A percentile compares a stretch with the other conserved stretches of the same genome.
Conservation (phyloP, 495 filamentous ascomycete genomes). For the Aspergillus conjunctus region DNA sequence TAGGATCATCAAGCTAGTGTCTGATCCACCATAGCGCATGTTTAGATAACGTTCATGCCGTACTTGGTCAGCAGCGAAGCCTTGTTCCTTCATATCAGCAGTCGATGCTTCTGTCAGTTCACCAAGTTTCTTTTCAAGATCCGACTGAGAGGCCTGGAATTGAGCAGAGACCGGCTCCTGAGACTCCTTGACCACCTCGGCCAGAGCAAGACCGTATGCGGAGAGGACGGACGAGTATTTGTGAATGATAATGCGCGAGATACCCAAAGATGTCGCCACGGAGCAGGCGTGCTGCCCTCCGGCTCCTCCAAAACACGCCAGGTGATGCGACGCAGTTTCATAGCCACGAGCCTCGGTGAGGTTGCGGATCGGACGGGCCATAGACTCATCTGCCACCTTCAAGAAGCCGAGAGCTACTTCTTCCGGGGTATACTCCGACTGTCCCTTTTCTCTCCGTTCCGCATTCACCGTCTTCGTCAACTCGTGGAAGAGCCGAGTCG, state of each 20-base stretch:
- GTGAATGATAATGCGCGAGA: slow-evolving; percentile 57
- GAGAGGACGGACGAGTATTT: slow-evolving; percentile 55
- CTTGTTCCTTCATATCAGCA: slow-evolving; percentile 41
- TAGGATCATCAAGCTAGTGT: slow-evolving; percentile 56
- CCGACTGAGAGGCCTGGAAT: slow-evolving; percentile 37
- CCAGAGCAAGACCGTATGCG: slow-evolving; percentile 56
- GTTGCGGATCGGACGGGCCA: slow-evolving; percentile 57
- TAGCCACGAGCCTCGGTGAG: slow-evolving; percentile 55
- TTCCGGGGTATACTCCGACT: slow-evolving; percentile 76
- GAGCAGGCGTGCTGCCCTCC: slow-evolving; percentile 58
- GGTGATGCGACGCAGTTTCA: slow-evolving; percentile 51
- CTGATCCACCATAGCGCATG: slow-evolving; percentile 56
- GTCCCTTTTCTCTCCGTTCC: slow-evolving; percentile 34
- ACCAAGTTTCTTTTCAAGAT: slow-evolving; percentile 38
- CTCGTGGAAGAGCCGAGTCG: slow-evolving; percentile 73
- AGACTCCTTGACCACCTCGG: slow-evolving; percentile 55
- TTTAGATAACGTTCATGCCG: slow-evolving; percentile 55
- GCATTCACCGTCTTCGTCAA: slow-evolving; percentile 71
- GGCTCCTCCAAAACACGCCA: slow-evolving; percentile 58
- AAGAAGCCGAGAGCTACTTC: slow-evolving; percentile 75
- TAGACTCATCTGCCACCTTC: slow-evolving; percentile 57
- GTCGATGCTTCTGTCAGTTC: slow-evolving; percentile 37
- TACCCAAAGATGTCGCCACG: slow-evolving; percentile 52
- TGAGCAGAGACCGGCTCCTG: slow-evolving; percentile 50
- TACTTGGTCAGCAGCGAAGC: slow-evolving; percentile 44